A percentile compares a stretch with the other conserved stretches of the same genome.
These are phyloP conservation scores for Globisporangium megalacanthum DNA, from an alignment of 352 stramenopile genomes.

Conservation along the genomic window DNA sequence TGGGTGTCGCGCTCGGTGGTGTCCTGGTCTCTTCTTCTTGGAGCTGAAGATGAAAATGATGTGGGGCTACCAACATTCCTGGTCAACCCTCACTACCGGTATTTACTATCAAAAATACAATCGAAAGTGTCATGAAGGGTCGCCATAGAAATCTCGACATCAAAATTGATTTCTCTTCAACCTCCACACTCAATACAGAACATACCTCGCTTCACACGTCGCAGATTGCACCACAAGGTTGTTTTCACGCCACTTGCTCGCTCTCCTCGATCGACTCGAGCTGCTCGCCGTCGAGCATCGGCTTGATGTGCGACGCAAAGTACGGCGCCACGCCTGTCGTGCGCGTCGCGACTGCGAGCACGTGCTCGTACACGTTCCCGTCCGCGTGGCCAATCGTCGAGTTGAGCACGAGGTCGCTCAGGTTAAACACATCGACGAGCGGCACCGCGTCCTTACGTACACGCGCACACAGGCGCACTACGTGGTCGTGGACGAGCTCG, in stretches of 20 bases:
- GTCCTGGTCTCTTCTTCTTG: too few relatives aligned
- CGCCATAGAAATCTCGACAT: not conserved
- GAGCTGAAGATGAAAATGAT: too few relatives aligned
- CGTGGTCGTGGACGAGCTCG: constrained; percentile 34
- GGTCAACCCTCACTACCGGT: too few relatives aligned
- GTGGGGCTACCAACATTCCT: too few relatives aligned
- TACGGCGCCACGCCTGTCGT: constrained; percentile 43
- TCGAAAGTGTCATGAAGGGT: too few relatives aligned
- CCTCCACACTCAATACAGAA: not conserved
- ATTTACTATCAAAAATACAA: too few relatives aligned
- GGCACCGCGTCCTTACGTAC: constrained; percentile 58
- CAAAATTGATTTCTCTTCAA: not conserved
- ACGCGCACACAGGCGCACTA: constrained; percentile 36
- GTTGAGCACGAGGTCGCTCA: constrained; percentile 66
- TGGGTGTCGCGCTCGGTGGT: too few relatives aligned
- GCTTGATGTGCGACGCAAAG: constrained; percentile 51
- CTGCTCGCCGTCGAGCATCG: constrained; percentile 46
- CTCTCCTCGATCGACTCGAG: constrained; percentile 19
- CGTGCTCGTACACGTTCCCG: constrained; percentile 70
- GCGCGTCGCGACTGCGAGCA: constrained; percentile 35
- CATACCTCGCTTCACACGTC: not conserved
- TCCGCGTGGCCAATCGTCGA: constrained; percentile 56
- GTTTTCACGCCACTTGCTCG: not conserved
- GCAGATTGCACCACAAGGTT: not conserved
- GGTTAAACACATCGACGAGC: constrained; percentile 71